Conservation (phyloP, 2,329 filamentous ascomycete species). For the Fusarium euwallaceae region DNA sequence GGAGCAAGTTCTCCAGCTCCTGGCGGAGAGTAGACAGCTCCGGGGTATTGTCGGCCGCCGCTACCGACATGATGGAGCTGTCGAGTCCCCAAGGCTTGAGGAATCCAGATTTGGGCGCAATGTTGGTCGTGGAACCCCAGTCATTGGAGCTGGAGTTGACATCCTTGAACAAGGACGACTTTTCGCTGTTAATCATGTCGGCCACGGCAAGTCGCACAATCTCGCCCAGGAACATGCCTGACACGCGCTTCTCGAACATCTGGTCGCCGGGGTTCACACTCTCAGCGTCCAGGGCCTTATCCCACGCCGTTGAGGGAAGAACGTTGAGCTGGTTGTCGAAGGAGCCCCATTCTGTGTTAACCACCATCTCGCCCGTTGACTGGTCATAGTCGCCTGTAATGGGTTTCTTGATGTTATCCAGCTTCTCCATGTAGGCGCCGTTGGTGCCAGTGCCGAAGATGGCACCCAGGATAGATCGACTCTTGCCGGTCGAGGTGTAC, state of each 20-base stretch:
- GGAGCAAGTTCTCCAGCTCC: constrained; percentile 81
- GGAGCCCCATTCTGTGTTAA: constrained; percentile 98
- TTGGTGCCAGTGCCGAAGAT: constrained; percentile 99
- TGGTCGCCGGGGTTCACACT: constrained; percentile 94
- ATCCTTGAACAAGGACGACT: constrained; percentile 80
- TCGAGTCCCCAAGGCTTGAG: constrained; percentile 90
- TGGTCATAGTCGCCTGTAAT: constrained; percentile 79
- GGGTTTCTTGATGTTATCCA: constrained; percentile 85
- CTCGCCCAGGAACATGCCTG: constrained; percentile 98
- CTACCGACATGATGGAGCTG: constrained; percentile 88
- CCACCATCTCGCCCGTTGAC: constrained; percentile 92
- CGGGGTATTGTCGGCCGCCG: constrained; percentile 82
- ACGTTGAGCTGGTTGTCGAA: constrained; percentile 95
- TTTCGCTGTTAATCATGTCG: constrained; percentile 76
- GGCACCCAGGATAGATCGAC: constrained; percentile 88
- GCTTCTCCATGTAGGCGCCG: constrained; percentile 95
- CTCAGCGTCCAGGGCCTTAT: constrained; percentile 80
- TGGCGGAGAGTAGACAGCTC: constrained; percentile 81
- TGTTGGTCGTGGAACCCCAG: constrained; percentile 76
- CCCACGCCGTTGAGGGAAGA: constrained; percentile 87
- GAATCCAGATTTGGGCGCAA: constrained; percentile 75
- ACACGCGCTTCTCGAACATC: constrained; percentile 99
- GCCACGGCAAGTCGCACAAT: constrained; percentile 85
- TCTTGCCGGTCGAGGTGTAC: constrained; percentile 91
- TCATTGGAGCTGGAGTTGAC: constrained; percentile 79